Conservation (phyloP, 371 early-diverging fungal species). For the Dinochytrium kinnereticum region DNA sequence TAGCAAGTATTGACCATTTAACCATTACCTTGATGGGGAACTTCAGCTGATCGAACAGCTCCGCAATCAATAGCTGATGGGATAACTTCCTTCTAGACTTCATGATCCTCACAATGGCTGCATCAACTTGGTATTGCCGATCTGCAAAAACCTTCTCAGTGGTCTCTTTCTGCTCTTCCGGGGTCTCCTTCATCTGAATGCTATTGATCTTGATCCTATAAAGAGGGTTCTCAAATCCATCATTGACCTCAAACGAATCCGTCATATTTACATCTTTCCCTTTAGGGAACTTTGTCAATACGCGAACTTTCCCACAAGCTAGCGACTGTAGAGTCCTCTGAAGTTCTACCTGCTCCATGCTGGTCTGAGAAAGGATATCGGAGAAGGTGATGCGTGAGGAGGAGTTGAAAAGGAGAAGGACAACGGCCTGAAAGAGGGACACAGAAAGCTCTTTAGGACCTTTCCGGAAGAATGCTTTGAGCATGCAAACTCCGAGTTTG, state of each 20-base stretch:
- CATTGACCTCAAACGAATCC: constrained; percentile 70
- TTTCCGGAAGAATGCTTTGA: constrained; percentile 69
- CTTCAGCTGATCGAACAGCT: constrained; percentile 74
- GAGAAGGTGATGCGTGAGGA: constrained; percentile 56
- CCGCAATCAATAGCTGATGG: constrained; percentile 72
- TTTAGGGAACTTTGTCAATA: constrained; percentile 69
- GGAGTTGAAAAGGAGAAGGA: constrained; percentile 79
- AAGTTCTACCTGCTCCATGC: constrained; percentile 76
- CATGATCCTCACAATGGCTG: constrained; percentile 94
- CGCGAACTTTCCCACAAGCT: constrained; percentile 76
- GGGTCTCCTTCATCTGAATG: constrained; percentile 75
- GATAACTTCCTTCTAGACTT: constrained; percentile 78
- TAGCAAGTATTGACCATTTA: no score
- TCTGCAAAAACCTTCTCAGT: constrained; percentile 77
- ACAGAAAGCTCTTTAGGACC: constrained; percentile 75
- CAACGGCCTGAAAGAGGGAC: constrained; percentile 75
- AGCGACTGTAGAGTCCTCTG: constrained; percentile 81
- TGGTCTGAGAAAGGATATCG: constrained; percentile 69
- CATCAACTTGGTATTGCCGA: constrained; percentile 87
- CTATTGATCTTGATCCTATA: constrained; percentile 80
- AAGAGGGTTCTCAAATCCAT: constrained; percentile 65
- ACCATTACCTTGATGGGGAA: constrained; percentile 84
- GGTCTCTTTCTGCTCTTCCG: constrained; percentile 74
- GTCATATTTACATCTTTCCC: constrained; percentile 32
- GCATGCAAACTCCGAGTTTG: constrained; percentile 73